phyloP scores from a whole-genome alignment of 495 filamentous ascomycete genomes.

The Penicillium arizonense region DNA sequence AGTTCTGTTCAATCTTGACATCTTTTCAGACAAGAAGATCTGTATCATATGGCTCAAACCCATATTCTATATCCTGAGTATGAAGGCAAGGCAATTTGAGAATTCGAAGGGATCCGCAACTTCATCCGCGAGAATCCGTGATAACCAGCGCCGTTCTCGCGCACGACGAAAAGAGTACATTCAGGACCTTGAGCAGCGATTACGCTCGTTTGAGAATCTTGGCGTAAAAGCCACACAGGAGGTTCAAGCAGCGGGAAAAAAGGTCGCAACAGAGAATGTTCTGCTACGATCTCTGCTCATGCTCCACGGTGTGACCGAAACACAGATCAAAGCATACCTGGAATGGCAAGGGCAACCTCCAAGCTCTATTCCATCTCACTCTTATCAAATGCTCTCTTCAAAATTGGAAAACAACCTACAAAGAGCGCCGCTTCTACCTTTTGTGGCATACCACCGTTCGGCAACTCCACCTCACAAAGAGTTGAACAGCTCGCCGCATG shows the following conservation, averaged over 20 bases:
- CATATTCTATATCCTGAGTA: too few relatives aligned
- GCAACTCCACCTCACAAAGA: neutral
- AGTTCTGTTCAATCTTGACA: too few relatives aligned
- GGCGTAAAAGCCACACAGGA: constrained; percentile 59
- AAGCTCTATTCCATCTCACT: neutral
- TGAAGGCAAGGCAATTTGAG: too few relatives aligned
- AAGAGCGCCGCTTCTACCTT: too few relatives aligned
- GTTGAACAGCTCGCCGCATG: constrained; percentile 3
- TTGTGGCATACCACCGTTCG: too few relatives aligned
- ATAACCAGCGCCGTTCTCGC: constrained; percentile 73
- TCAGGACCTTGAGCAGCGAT: constrained; percentile 57
- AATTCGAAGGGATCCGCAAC: neutral
- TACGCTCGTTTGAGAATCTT: constrained; percentile 52
- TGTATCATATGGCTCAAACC: too few relatives aligned
- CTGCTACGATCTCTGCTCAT: constrained; percentile 50
- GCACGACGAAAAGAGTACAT: constrained; percentile 70
- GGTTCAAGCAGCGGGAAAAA: constrained; percentile 62
- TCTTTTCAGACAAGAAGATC: too few relatives aligned
- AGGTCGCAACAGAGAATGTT: constrained; percentile 62
- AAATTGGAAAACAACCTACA: too few relatives aligned
- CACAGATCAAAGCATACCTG: constrained; percentile 13
- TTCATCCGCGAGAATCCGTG: constrained; percentile 35
- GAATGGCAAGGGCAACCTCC: neutral
- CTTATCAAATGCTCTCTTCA: too few relatives aligned
- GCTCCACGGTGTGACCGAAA: constrained; percentile 11